A percentile compares a stretch with the other conserved stretches of the same genome.
Conservation (phyloP, 129 eudicot genomes). For the Scalesia atractyloides region DNA sequence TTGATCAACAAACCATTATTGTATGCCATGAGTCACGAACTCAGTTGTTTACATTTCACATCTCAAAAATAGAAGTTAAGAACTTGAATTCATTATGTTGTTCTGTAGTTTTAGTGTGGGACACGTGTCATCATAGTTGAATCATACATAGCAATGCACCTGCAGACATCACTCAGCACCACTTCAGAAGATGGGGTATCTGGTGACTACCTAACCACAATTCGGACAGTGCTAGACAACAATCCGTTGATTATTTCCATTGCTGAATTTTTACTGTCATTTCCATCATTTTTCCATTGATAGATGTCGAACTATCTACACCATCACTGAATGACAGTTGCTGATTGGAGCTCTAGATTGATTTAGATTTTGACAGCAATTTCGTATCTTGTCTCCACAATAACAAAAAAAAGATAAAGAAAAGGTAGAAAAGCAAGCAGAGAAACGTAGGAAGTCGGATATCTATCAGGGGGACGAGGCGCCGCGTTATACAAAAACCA, state of each 20-base stretch:
- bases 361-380: not conserved
- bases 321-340: not conserved
- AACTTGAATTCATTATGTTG: too few relatives aligned
- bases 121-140: not conserved
- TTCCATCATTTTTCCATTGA: not conserved
- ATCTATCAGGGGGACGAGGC: too few relatives aligned
- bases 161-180: not conserved
- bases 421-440: too few relatives aligned
- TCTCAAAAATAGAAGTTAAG: too few relatives aligned
- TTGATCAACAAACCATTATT: too few relatives aligned
- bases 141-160: not conserved
- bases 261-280: not conserved
- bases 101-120: too few relatives aligned
- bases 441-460: too few relatives aligned
- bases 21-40: too few relatives aligned
- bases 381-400: too few relatives aligned
- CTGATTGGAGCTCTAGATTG: not conserved
- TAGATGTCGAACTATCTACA: not conserved
- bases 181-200: not conserved
- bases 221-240: not conserved
- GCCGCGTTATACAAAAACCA: too few relatives aligned
- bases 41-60: too few relatives aligned
- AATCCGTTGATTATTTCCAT: not conserved
- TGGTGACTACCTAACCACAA: conserved; percentile 5
- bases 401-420: too few relatives aligned